Evolutionary conservation across 2,329 filamentous ascomycete genomes (phyloP).

Genomic region (Camillea tinctor): DNA sequence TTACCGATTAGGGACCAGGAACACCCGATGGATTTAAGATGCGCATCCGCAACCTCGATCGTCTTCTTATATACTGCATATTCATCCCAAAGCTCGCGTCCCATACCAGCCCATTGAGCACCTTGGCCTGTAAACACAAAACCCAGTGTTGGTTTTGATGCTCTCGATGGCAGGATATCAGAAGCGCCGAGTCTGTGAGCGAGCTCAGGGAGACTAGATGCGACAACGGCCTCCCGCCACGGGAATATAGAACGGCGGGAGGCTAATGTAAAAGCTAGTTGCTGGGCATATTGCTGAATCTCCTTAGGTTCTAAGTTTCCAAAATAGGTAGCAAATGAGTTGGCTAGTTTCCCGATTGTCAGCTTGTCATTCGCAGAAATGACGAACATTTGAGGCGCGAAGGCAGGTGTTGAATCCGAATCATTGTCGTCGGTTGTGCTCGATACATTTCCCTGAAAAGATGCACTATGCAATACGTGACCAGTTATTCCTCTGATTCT

Average conservation of each 20-base stretch:
- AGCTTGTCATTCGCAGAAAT: slow-evolving; percentile 4
- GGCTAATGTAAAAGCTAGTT: slow-evolving; percentile 19
- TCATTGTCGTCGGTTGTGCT: neutral
- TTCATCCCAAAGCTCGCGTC: neutral
- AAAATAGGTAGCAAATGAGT: slow-evolving; percentile 8
- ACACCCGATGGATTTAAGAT: neutral
- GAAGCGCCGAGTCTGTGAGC: slow-evolving; percentile 2
- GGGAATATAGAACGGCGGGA: slow-evolving; percentile 16
- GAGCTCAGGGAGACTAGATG: slow-evolving; percentile 6
- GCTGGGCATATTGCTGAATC: slow-evolving; percentile 1
- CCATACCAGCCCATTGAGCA: slow-evolving; percentile 6
- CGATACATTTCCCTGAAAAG: neutral
- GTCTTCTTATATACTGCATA: neutral
- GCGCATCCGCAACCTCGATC: neutral
- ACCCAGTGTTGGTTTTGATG: slow-evolving; percentile 9
- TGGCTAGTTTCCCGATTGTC: slow-evolving; percentile 4
- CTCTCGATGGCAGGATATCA: neutral
- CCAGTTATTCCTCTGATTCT: slow-evolving; percentile 1
- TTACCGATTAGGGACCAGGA: slow-evolving; percentile 2
- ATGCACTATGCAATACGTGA: neutral
- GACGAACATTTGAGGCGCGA: slow-evolving; percentile 2
- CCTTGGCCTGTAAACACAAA: slow-evolving; percentile 12
- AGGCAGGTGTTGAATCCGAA: neutral
- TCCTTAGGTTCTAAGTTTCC: slow-evolving; percentile 1
- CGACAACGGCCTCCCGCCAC: slow-evolving; percentile 5